Percentiles rank a stretch among this genome's conserved stretches.
These are phyloP conservation scores for Stephanodiscus minutulus DNA, from an alignment of 108 stramenopile genomes.

Conservation along the genomic window DNA sequence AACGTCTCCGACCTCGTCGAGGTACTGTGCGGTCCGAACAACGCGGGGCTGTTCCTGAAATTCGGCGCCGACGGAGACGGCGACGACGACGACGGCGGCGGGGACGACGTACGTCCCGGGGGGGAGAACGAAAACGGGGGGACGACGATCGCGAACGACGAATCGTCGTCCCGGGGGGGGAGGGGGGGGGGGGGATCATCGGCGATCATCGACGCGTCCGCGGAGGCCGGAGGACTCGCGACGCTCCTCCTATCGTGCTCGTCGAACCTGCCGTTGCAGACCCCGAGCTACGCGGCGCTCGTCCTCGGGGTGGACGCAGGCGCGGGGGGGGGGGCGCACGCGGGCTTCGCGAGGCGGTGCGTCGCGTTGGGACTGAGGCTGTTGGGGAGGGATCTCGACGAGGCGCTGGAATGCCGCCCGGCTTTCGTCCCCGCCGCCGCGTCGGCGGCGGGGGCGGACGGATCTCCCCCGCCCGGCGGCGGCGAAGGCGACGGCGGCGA, in stretches of 20 bases:
- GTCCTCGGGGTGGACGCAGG: conserved; percentile 66
- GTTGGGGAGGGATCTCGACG: conserved; percentile 68
- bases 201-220: conserved; percentile 36
- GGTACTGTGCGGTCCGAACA: conserved; percentile 60
- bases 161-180: conserved; percentile 1
- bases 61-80: conserved; percentile 32
- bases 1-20: conserved; percentile 67
- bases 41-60: conserved; percentile 54
- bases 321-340: conserved; percentile 44
- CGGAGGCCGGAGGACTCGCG: conserved; percentile 54
- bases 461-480: too few relatives aligned
- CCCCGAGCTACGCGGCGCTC: conserved; percentile 77
- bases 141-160: too few relatives aligned
- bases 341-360: conserved; percentile 67
- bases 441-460: not conserved
- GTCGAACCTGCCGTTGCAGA: conserved; percentile 71
- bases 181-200: conserved; percentile 6
- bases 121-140: not conserved
- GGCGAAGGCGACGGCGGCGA: not conserved
- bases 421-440: not conserved
- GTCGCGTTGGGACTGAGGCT: conserved; percentile 54
- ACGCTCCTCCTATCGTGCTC: conserved; percentile 63
- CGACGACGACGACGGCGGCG: conserved; percentile 5
- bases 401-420: conserved; percentile 26
- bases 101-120: not conserved